Evolutionary conservation across 1,284 basidiomycete species (phyloP), one percentile per base, ranked within the genome.

Genomic region (Boletus semigastroideus): DNA sequence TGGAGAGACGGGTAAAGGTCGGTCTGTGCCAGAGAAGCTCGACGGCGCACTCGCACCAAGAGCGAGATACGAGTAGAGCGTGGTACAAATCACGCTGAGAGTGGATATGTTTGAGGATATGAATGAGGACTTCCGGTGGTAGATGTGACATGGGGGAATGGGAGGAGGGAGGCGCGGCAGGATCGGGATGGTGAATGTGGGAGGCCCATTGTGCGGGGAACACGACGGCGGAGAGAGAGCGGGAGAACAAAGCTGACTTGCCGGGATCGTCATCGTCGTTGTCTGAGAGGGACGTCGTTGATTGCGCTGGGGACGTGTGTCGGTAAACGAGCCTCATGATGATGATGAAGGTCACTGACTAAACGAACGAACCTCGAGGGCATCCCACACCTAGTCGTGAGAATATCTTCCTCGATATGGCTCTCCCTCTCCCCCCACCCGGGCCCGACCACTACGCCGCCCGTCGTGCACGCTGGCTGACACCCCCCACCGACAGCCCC

Each of bases 11-110:
- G 50, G 82, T 77, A 66, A 96, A 86, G 49, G 79, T 78, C 16
- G 96, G 95, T 61, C 92, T 90, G 70, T 95, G 90, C 96, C 96
- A 99, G 19, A 99, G 79, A 17, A 98, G 79, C 69, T 98, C 94
- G 49, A 96, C 94, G 9, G 93, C 87, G 70, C 94, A 96, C 64
- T 95, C 86, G 75, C 94, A 98, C 95, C 97, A 99, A 13, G 86
- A 79, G 52, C 92, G 86, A 34, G 88, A 94, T 31, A 98, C 95
- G 50, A 90, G 83, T 52, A 97, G 78, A 44, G 84, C 80, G 55
- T 79, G 78, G 58, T 89, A 83, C 38, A 97, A 78, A 72, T 96
- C 91, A 49, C 79, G 78, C 20, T 85, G 75, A 0, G 82, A 78
- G 53, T 90, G 83, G 12, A 99, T 78, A 59, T 94, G 85, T 54